Base-by-base conservation (phyloP, 75 land plant genomes). In the Picea glauca region DNA sequence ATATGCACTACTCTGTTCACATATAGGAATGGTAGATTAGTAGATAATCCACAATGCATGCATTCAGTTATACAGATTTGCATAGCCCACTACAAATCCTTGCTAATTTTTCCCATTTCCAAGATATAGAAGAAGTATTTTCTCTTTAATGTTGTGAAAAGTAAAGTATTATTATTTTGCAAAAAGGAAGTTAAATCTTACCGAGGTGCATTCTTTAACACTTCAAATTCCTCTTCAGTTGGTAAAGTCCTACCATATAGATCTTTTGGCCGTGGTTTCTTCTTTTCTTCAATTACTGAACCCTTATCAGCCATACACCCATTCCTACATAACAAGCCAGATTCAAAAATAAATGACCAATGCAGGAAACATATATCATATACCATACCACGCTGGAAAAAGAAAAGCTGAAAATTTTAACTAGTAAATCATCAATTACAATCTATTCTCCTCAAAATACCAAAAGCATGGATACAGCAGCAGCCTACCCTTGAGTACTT, bases 151-250 rank as follows among this genome's bases (percentile, higher is more conserved):
- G 74, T 8, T 46, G n/a, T 43, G 23, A 70, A 9, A 70, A 20
- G 13, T 40, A 70, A 18, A 70, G 54, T n/a, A 70, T 15, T 70
- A 3, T 20, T 11, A 43, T 11, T 46, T 43, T 43, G 26, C 54
- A 43, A 46, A 70, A 46, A 7, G 74, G 11, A 70, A 40, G 74
- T 70, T 70, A 70, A 70, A 13, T 66, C 83, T 59, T 80, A 94
- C 99, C 87, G 84, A 50, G 99, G 99, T 72, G 98, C 99, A 90
- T 97, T 95, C 83, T 97, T 97, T 74, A 97, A 77, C 15, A 85
- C 90, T 80, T 94, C 92, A 79, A 97, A 97, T 60, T 97, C 92
- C 77, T 94, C 91, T 81, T 91, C 99, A 15, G 99, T 97, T 0
- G 99, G 98, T 62, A 97, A 81, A 77, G 93, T 65, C 58, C 93